Conservation (phyloP, 495 filamentous ascomycete genomes). For the Paragyromitra xinjiangensis region DNA sequence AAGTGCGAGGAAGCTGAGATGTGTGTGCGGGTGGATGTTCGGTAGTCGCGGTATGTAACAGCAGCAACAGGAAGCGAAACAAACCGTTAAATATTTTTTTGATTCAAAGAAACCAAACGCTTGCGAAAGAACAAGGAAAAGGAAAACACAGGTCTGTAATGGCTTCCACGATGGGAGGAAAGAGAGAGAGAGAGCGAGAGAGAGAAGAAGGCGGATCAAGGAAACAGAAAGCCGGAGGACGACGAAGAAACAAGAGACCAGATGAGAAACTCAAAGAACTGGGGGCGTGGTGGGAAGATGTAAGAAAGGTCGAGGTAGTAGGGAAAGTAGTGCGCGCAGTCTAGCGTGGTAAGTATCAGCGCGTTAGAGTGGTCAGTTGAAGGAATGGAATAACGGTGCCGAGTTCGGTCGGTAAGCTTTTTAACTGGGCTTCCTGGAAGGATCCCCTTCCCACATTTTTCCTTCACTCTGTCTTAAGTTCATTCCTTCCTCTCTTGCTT, state of each 20-base stretch:
- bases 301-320: constrained; percentile 49
- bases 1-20: constrained; percentile 53
- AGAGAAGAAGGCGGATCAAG: constrained; percentile 59
- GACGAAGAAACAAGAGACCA: constrained; percentile 42
- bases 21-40: constrained; percentile 51
- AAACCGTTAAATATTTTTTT: constrained; percentile 47
- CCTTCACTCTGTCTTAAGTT: background rate
- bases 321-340: constrained; percentile 46
- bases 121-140: constrained; percentile 50
- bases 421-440: constrained; percentile 16
- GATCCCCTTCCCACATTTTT: constrained; percentile 11
- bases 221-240: constrained; percentile 58
- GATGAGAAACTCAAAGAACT: constrained; percentile 48
- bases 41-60: constrained; percentile 51
- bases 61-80: constrained; percentile 53
- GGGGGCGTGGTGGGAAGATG: constrained; percentile 51
- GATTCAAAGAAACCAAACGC: constrained; percentile 42
- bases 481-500: background rate
- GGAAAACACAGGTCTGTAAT: constrained; percentile 53
- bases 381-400: constrained; percentile 45
- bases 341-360: constrained; percentile 38
- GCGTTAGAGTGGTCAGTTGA: constrained; percentile 37
- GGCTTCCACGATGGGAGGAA: constrained; percentile 58
- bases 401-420: constrained; percentile 22
- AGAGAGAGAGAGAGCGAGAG: constrained; percentile 57